These are phyloP conservation scores for Anethum foeniculum DNA, from an alignment of 140 eudicot species.

Conservation along the genomic window DNA sequence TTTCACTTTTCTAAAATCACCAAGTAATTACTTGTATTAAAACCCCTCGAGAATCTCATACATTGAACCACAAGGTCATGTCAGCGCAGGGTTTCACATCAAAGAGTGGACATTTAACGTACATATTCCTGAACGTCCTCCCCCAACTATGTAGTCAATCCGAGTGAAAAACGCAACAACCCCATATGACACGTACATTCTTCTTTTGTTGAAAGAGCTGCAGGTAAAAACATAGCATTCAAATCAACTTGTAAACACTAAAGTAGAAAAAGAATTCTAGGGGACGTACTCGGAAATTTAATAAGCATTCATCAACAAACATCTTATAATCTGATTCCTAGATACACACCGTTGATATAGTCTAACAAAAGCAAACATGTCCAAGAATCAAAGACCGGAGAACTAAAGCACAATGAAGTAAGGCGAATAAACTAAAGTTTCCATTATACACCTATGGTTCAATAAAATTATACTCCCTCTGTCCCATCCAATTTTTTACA, in stretches of 20 bases:
- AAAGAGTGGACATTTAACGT: too few relatives aligned
- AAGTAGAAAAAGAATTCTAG: not conserved
- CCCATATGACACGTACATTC: not conserved
- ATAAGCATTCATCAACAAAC: not conserved
- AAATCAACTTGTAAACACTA: not conserved
- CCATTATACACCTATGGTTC: not conserved
- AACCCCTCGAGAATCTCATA: not conserved
- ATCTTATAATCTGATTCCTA: not conserved
- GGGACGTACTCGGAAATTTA: not conserved
- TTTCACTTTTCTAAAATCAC: not conserved
- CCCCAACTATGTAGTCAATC: not conserved
- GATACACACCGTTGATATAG: too few relatives aligned
- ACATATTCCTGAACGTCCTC: not conserved
- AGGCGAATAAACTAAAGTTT: not conserved
- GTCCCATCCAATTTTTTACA: too few relatives aligned
- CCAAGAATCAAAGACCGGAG: not conserved
- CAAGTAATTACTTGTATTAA: not conserved
- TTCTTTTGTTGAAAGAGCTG: not conserved
- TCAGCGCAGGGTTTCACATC: too few relatives aligned
- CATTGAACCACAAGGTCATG: not conserved
- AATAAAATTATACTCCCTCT: too few relatives aligned
- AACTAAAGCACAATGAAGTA: not conserved
- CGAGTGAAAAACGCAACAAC: not conserved
- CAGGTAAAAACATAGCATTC: not conserved
- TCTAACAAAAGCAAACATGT: too few relatives aligned